phyloP scores from a whole-genome alignment of 2,329 filamentous ascomycete genomes.

The Penicillium sp. region DNA sequence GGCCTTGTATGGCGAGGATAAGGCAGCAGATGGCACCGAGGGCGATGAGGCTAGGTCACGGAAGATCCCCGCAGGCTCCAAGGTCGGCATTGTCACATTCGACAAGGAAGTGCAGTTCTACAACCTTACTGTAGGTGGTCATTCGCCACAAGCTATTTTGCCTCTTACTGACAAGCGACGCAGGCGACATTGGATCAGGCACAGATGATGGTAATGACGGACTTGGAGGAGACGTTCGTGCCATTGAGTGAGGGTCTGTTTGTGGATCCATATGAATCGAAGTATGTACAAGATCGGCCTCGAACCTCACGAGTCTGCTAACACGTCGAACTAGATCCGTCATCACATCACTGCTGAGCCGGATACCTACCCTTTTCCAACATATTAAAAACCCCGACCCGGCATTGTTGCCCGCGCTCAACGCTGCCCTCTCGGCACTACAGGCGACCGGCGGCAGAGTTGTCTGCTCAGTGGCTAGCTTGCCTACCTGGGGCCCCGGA shows the following conservation, averaged over 20 bases:
- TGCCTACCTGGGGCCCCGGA: constrained; percentile 89
- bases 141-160: neutral
- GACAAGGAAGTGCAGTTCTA: constrained; percentile 98
- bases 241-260: constrained; percentile 88
- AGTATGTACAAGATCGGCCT: constrained; percentile 43
- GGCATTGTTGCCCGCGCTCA: constrained; percentile 76
- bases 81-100: constrained; percentile 91
- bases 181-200: constrained; percentile 74
- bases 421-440: constrained; percentile 76
- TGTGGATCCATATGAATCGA: constrained; percentile 88
- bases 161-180: constrained; percentile 22
- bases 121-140: constrained; percentile 70
- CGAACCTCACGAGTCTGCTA: constrained; percentile 15
- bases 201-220: constrained; percentile 98
- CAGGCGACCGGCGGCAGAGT: constrained; percentile 88
- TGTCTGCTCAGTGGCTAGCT: constrained; percentile 76
- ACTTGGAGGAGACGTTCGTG: constrained; percentile 93
- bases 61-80: constrained; percentile 69
- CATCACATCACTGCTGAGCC: constrained; percentile 79
- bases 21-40: constrained; percentile 52
- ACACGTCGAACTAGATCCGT: constrained; percentile 51
- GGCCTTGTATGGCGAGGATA: constrained; percentile 71
- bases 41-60: constrained; percentile 48
- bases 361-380: constrained; percentile 81
- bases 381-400: constrained; percentile 86